Evolutionary conservation across 345 rosid genomes (phyloP), one percentile per base, ranked within the genome.

Genomic region (Excoecaria agallocha): DNA sequence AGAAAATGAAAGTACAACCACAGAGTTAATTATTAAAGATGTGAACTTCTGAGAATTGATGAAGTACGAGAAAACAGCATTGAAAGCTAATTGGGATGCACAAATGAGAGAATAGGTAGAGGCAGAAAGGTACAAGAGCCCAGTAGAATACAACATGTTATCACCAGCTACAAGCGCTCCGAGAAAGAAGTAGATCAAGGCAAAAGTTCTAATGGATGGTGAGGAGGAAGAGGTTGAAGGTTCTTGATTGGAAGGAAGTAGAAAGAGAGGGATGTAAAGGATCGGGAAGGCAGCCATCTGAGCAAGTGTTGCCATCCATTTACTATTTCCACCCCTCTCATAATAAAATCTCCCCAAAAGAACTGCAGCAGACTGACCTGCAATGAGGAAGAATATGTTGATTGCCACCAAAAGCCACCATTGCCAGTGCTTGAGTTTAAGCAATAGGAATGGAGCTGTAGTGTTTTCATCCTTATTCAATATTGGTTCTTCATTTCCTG

Each of bases 91-190:
- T 57, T 94, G 98, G 63, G 90, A 82, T 7, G 91, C 92, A 69
- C 93, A 92, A 20, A 87, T 82, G 51, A 94, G 89, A 12, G 97
- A 90, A 72, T 89, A 94, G 13, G 97, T 88, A 46, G 97, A 92
- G 70, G 90, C 91, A 0, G 96, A 84, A 57, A 94, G 97, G 78
- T 88, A 87, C 72, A 82, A 73, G 58, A 94, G 91, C 43, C 98
- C 98, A 49, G 77, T 22, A 24, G 97, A 88, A 77, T 89, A 90
- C 56, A 92, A 54, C 84, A 86, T 67, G 79, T 89, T 87, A 79
- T 92, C 92, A 15, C 88, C 89, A 12, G 89, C 93, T 48, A n/a
- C n/a, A n/a, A n/a, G 52, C 0, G 75, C 77, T 75, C 98, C 97
- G 8, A 92, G 90, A 72, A 71, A 55, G 30, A 89, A 68, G 78